Conservation (phyloP, 2,329 filamentous ascomycete species). For the Polychaeton citri region DNA sequence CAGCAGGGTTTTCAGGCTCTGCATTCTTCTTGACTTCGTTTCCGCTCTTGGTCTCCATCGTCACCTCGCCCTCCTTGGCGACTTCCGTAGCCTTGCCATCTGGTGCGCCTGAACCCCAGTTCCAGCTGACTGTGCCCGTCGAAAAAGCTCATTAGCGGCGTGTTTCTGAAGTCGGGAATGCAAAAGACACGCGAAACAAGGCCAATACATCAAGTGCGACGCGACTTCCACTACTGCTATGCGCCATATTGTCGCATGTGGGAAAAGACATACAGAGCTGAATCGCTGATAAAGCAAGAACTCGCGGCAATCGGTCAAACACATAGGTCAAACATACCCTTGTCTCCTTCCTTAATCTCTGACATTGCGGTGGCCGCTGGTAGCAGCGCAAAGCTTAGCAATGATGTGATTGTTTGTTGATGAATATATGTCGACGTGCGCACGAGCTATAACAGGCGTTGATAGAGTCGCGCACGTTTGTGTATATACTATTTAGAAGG, state of each 20-base stretch:
- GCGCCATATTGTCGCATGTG: no score
- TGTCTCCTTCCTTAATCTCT: not conserved
- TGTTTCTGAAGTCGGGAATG: not conserved
- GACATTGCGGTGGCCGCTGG: no score
- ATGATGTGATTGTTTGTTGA: no score
- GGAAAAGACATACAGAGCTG: no score
- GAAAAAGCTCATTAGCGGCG: not conserved
- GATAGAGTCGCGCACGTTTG: no score
- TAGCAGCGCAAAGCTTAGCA: no score
- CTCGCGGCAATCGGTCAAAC: no score
- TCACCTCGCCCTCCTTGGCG: constrained; percentile 44
- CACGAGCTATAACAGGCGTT: no score
- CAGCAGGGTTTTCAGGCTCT: constrained; percentile 46
- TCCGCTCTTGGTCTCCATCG: constrained; percentile 47
- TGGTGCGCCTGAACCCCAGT: constrained; percentile 43
- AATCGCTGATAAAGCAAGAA: no score
- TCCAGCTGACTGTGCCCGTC: constrained; percentile 46
- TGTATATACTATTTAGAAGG: no score
- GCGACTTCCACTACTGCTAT: not conserved
- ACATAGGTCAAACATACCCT: not conserved
- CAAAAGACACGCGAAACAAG: not conserved
- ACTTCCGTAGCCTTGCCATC: constrained; percentile 44
- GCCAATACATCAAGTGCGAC: not conserved
- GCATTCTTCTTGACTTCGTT: constrained; percentile 54
- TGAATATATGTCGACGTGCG: no score